phyloP scores from a whole-genome alignment of 2,329 filamentous ascomycete species.

The Clarireedia paspali region DNA sequence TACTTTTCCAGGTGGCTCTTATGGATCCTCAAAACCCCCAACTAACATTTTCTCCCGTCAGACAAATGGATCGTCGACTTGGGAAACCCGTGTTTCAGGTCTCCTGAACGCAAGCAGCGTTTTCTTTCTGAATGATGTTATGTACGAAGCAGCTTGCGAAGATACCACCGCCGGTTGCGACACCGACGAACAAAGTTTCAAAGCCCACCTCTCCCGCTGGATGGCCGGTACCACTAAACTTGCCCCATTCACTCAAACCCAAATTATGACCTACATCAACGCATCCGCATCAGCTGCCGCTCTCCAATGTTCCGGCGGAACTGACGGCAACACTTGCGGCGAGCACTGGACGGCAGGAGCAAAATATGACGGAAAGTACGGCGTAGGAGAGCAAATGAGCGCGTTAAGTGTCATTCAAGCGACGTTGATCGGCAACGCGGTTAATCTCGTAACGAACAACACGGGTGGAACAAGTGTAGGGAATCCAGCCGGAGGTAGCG shows the following conservation, averaged over 20 bases:
- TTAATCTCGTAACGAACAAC: conserved; percentile 36
- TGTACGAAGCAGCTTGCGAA: conserved; percentile 59
- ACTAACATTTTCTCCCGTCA: conserved; percentile 8
- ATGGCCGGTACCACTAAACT: conserved; percentile 55
- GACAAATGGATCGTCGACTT: conserved; percentile 32
- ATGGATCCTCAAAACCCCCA: neutral
- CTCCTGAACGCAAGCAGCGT: conserved; percentile 44
- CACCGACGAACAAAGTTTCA: conserved; percentile 54
- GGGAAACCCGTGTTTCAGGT: conserved; percentile 50
- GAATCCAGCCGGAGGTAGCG: conserved; percentile 22
- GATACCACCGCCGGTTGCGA: conserved; percentile 47
- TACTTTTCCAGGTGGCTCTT: neutral
- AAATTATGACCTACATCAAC: conserved; percentile 45
- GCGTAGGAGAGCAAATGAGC: conserved; percentile 64
- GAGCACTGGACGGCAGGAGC: conserved; percentile 48
- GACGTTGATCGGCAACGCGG: conserved; percentile 43
- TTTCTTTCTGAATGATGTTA: conserved; percentile 51
- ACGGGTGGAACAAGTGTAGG: conserved; percentile 50
- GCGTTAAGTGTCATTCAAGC: conserved; percentile 57
- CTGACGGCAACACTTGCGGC: conserved; percentile 51
- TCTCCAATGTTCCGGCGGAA: conserved; percentile 36
- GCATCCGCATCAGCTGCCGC: conserved; percentile 51
- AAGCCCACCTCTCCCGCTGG: conserved; percentile 54
- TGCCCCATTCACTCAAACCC: conserved; percentile 49
- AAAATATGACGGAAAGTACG: conserved; percentile 50